phyloP scores from a whole-genome alignment of 2,329 filamentous ascomycete genomes.

The Rhynchosporium graminicola region DNA sequence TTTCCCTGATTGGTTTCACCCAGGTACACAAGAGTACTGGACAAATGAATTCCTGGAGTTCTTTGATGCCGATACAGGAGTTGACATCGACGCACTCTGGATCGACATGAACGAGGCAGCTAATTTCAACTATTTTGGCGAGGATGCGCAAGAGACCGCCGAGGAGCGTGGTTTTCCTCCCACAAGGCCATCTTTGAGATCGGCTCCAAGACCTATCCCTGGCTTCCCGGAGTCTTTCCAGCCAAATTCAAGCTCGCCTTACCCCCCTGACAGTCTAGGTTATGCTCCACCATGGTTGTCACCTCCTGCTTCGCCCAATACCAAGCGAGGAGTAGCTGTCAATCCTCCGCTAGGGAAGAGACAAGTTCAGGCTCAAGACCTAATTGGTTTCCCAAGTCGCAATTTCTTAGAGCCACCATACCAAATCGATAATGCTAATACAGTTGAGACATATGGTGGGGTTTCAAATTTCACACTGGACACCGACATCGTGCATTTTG shows the following conservation, averaged over 20 bases:
- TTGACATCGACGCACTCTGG: slow-evolving; percentile 78
- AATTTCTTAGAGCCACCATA: slow-evolving; percentile 67
- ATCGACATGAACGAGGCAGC: slow-evolving; percentile 68
- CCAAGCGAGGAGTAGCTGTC: neutral
- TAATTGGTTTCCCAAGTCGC: slow-evolving; percentile 59
- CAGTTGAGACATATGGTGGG: slow-evolving; percentile 51
- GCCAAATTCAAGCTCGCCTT: slow-evolving; percentile 43
- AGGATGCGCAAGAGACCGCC: slow-evolving; percentile 44
- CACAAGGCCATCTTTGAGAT: slow-evolving; percentile 60
- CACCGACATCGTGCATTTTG: slow-evolving; percentile 67
- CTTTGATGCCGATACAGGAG: slow-evolving; percentile 62
- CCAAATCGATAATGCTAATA: slow-evolving; percentile 58
- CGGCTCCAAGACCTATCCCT: slow-evolving; percentile 63
- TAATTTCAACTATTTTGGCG: slow-evolving; percentile 56
- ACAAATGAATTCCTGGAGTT: slow-evolving; percentile 65
- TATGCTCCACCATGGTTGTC: slow-evolving; percentile 9
- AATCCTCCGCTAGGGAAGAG: slow-evolving; percentile 5
- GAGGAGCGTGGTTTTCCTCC: slow-evolving; percentile 54
- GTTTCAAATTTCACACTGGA: slow-evolving; percentile 61
- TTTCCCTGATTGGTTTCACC: slow-evolving; percentile 76
- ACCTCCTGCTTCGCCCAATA: slow-evolving; percentile 5
- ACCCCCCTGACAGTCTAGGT: slow-evolving; percentile 1
- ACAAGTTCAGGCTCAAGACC: slow-evolving; percentile 44
- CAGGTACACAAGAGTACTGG: slow-evolving; percentile 67
- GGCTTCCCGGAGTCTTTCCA: slow-evolving; percentile 71